These are phyloP conservation scores for Allium cepa DNA, from an alignment of 106 monocot genomes.

Conservation along the genomic window DNA sequence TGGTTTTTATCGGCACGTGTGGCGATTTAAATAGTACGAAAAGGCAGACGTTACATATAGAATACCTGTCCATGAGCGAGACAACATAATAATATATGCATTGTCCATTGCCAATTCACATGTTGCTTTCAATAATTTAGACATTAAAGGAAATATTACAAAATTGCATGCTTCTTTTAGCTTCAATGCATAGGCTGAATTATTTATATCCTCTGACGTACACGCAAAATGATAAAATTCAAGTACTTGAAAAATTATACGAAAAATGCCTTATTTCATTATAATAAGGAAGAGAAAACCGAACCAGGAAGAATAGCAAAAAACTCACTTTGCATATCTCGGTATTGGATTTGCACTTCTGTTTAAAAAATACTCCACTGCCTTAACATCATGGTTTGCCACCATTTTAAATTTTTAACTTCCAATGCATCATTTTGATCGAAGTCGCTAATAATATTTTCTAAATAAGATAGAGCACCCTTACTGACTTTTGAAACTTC, in stretches of 20 bases:
- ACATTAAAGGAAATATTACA: conserved; percentile 77
- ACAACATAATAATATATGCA: conserved; percentile 71
- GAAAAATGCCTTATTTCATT: too few species aligned
- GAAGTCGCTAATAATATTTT: conserved; percentile 57
- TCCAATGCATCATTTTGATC: conserved; percentile 56
- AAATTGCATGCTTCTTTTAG: conserved; percentile 73
- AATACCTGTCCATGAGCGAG: conserved; percentile 96
- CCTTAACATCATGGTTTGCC: conserved; percentile 98
- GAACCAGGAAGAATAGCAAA: background rate
- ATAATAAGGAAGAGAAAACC: background rate
- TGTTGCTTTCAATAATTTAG: conserved; percentile 56
- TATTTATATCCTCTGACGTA: too few species aligned
- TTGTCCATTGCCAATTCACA: conserved; percentile 64
- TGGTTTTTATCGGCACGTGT: too few species aligned
- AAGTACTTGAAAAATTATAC: conserved; percentile 39
- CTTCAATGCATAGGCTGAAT: conserved; percentile 72
- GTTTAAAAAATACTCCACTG: conserved; percentile 88
- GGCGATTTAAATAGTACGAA: too few species aligned
- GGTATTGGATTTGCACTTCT: conserved; percentile 59
- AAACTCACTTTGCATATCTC: too few species aligned
- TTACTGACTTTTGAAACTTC: conserved; percentile 77
- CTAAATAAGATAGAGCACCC: conserved; percentile 52
- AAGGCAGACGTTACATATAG: too few species aligned
- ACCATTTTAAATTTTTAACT: conserved; percentile 82
- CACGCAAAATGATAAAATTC: conserved; percentile 99